Evolutionary conservation across 192 early-diverging fungal species (phyloP), one percentile per base, ranked within the genome.

Genomic region (Umbelopsis ramanniana): DNA sequence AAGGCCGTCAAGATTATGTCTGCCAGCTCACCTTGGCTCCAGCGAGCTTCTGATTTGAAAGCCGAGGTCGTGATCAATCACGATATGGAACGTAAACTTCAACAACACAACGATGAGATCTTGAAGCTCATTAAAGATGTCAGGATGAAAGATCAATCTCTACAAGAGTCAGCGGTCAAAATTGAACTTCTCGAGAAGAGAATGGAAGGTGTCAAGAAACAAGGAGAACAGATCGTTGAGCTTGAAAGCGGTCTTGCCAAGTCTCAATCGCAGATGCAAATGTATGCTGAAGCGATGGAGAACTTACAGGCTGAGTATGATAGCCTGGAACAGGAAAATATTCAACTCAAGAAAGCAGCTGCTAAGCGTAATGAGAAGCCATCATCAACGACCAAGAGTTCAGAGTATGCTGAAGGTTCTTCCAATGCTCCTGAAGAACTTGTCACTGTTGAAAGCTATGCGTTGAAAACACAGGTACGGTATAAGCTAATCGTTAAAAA

Each of bases 161-260:
- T 95, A 43, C 91, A 93, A 76, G 95, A 97, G 78, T 79, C 76
- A 17, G 71, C 75, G 35, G 87, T 95, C 63, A 91, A 91, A 76
- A 87, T 94, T 5, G 92, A 93, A 52, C 75, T 95, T 66, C 87
- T 95, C n/a, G 94, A 94, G 78, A 94, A 90, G 77, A 88, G 92
- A 29, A 86, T 87, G 55, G 93, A 91, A 45, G 52, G 78, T n/a
- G 82, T 86, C 66, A 88, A 86, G 45, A 87, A 92, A 67, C 88
- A 93, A 54, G 82, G 82, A 5, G 91, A 90, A 26, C 87, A 84
- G 22, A 89, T 90, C 7, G 72, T 47, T 7, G 79, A 81, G 35
- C 73, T 95, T 66, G 89, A 94, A 72, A 71, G 82, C 50, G 74
- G 86, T 29, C 78, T 94, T 4, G 76, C 82, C 21, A 85, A 84